Evolutionary conservation across 2,329 filamentous ascomycete species (phyloP), one percentile per base, ranked within the genome.

Genomic region (Hypomyces perniciosus): DNA sequence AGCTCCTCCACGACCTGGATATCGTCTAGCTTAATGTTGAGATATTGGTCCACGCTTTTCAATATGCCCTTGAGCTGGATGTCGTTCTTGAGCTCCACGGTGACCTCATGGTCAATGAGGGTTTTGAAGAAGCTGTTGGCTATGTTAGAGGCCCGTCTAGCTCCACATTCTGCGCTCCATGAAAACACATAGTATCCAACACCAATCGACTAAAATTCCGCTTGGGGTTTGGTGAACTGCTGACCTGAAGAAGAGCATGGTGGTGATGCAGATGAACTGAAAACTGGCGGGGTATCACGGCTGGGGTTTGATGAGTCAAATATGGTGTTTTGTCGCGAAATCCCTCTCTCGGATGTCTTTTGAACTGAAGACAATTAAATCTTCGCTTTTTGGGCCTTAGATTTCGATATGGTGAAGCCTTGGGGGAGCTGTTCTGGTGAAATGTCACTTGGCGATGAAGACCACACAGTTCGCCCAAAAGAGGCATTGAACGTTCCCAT

Each of bases 21-120:
- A 65, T 96, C 90, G 65, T 99, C 93, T 46, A 99, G 83, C 77
- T 97, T 97, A 74, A 99, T 96, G 74, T 99, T 99, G 65, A 99
- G 83, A 73, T 95, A 99, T 75, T 97, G 93, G 69, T 99, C 93
- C 59, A 99, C 92, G 65, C 88, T 95, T 78, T 97, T 99, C 59
- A 99, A 79, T 34, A 86, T 95, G 59, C 93, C 93, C 62, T 89
- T 88, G 69, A 99, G 95, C 67, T 91, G 90, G 62, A 99, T 95
- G 73, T 99, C 93, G 71, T 99, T 99, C 75, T 99, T 99, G 69
- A 99, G 88, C 77, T 99, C 93, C 67, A 99, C 90, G 43, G 91
- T 97, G 65, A 99, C 91, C 76, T 95, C 85, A 61, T 93, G 87
- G 76, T 96, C 93, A 68, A 96, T 95, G 64, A 97, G 87, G 48